Base-by-base conservation (phyloP, 441 rosid species). In the Jatropha multifida region DNA sequence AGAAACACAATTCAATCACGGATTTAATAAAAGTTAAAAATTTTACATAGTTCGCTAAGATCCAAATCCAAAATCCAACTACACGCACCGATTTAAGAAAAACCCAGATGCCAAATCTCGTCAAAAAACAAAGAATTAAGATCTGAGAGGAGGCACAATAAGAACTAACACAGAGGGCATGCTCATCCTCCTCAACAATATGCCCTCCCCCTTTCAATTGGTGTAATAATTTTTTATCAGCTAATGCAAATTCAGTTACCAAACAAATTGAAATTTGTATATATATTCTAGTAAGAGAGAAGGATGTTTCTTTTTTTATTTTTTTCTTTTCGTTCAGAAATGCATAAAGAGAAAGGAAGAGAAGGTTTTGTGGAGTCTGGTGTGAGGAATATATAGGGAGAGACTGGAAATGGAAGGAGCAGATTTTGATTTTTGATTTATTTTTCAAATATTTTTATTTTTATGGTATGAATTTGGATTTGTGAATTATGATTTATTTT, bases 81-180 rank as follows among this genome's bases (percentile, higher is more conserved):
- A 78, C 81, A 83, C 83, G 71, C 82, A 84, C 86, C 83, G 78
- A 82, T 84, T 80, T 76, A 38, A 70, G 81, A 74, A 75, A 70
- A 79, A 81, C 86, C 85, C 80, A 84, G 82, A 79, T 74, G 81
- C 66, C 72, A 80, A 83, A 83, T 81, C 83, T 77, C 62, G 75
- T 76, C 74, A 65, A 78, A 69, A 76, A 60, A 76, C 74, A 76
- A 81, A 83, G 77, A 77, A 60, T 79, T 84, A 81, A 82, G 90
- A 87, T 85, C 88, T 82, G 86, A 79, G 81, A 76, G 81, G 81
- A 79, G 85, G 79, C 41, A 72, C 46, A 75, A 75, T 49, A 75
- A 54, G 67, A 76, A 78, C 17, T 40, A 55, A 74, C 67, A 58
- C 74, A 71, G 82, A 80, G 83, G 90, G 87, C 86, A 82, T 76